Percentiles rank a stretch among this genome's conserved stretches.
Evolutionary conservation across 805 yeast genomes (phyloP).

Genomic region (Hermanozyma aechmeae): DNA sequence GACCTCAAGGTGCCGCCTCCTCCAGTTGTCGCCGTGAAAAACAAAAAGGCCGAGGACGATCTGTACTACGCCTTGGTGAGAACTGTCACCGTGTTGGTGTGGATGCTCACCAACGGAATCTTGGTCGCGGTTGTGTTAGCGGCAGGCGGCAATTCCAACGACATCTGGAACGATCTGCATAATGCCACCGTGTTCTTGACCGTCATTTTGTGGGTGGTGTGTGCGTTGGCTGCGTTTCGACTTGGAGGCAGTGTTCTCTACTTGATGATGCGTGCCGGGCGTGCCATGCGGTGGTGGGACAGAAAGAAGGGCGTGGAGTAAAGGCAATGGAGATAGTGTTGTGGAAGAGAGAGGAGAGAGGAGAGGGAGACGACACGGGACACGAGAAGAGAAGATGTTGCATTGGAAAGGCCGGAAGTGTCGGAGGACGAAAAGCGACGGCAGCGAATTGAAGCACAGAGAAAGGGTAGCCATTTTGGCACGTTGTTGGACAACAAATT

Average conservation of each 20-base stretch:
- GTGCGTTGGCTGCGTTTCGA: constrained; percentile 77
- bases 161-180: constrained; percentile 18
- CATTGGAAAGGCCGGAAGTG: neutral
- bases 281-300: constrained; percentile 32
- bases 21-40: constrained; percentile 12
- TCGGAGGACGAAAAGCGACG: too few species aligned
- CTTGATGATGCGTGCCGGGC: constrained; percentile 28
- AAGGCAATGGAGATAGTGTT: too few species aligned
- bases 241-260: constrained; percentile 67
- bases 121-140: constrained; percentile 77
- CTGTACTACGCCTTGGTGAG: constrained; percentile 87
- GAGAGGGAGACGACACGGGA: neutral
- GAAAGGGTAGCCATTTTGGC: too few species aligned
- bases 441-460: too few species aligned
- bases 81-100: constrained; percentile 77
- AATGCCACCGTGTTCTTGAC: constrained; percentile 65
- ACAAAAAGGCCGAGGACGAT: constrained; percentile 35
- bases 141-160: constrained; percentile 62
- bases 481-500: too few species aligned
- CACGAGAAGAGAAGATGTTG: neutral
- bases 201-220: constrained; percentile 88
- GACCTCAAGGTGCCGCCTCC: constrained; percentile 39
- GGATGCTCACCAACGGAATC: constrained; percentile 84
- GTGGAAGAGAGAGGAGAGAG: constrained; percentile 10
- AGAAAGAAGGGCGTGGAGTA: neutral